Conservation (phyloP, 768 basidiomycete species). For the Solioccasus polychromus region DNA sequence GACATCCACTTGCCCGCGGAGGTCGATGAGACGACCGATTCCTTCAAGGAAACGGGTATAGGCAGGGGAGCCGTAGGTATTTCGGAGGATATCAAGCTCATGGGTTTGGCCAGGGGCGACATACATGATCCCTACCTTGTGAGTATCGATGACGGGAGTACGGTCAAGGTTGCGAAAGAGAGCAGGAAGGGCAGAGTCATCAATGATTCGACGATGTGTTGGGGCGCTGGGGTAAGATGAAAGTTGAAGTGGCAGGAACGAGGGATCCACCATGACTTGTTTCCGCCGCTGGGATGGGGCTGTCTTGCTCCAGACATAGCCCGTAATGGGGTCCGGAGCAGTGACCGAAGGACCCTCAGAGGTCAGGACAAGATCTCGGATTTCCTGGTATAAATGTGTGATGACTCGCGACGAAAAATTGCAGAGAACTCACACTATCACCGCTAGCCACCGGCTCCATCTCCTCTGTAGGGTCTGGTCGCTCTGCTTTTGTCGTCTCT, state of each 20-base stretch:
- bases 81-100: conserved; percentile 84
- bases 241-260: conserved; percentile 81
- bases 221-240: conserved; percentile 63
- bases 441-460: conserved; percentile 1
- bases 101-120: conserved; percentile 87
- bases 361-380: conserved; percentile 11
- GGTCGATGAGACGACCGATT: conserved; percentile 81
- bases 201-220: conserved; percentile 44
- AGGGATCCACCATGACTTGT: conserved; percentile 80
- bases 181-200: conserved; percentile 51
- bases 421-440: conserved; percentile 12
- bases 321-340: conserved; percentile 70
- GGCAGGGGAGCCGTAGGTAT: conserved; percentile 89
- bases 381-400: conserved; percentile 19
- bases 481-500: conserved; percentile 35
- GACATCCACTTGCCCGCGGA: conserved; percentile 87
- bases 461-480: conserved; percentile 26
- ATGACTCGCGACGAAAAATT: conserved; percentile 2
- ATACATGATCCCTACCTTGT: conserved; percentile 95
- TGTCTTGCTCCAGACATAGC: conserved; percentile 84
- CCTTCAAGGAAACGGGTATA: conserved; percentile 93
- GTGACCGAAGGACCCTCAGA: conserved; percentile 24
- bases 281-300: conserved; percentile 89
- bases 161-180: conserved; percentile 71
- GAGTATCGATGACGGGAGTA: conserved; percentile 93